Percentiles rank a stretch among this genome's conserved stretches.
phyloP scores from a whole-genome alignment of 345 rosid genomes.

The Eucalyptus curtisii region DNA sequence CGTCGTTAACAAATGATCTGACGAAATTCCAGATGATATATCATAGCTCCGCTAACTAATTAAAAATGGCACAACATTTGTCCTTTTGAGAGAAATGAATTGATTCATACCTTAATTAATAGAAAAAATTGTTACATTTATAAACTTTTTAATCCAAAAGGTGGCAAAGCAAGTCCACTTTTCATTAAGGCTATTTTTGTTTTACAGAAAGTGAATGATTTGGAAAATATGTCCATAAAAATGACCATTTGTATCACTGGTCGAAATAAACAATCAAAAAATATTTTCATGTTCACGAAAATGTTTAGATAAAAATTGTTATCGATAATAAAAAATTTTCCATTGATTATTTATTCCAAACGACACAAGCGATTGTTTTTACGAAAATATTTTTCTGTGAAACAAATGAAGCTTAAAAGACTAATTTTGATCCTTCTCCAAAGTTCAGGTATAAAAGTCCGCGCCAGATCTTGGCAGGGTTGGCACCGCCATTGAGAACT shows the following conservation, averaged over 20 bases:
- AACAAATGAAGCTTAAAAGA: not conserved
- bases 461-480: not conserved
- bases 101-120: not conserved
- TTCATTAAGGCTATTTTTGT: not conserved
- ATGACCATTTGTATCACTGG: not conserved
- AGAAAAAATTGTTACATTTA: not conserved
- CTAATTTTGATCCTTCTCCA: too few species aligned
- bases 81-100: not conserved
- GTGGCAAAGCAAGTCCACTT: not conserved
- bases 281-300: not conserved
- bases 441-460: not conserved
- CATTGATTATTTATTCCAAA: too few species aligned
- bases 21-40: not conserved
- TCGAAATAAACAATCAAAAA: too few species aligned
- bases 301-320: not conserved
- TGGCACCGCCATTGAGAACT: not conserved
- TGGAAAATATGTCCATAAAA: not conserved
- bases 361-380: too few species aligned
- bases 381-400: too few species aligned
- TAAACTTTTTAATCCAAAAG: not conserved
- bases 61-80: not conserved
- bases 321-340: too few species aligned
- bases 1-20: not conserved
- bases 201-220: fast-evolving
- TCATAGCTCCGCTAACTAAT: not conserved